Base-by-base conservation (phyloP, 2,329 filamentous ascomycete species). In the Ophioceras dolichostomum region DNA sequence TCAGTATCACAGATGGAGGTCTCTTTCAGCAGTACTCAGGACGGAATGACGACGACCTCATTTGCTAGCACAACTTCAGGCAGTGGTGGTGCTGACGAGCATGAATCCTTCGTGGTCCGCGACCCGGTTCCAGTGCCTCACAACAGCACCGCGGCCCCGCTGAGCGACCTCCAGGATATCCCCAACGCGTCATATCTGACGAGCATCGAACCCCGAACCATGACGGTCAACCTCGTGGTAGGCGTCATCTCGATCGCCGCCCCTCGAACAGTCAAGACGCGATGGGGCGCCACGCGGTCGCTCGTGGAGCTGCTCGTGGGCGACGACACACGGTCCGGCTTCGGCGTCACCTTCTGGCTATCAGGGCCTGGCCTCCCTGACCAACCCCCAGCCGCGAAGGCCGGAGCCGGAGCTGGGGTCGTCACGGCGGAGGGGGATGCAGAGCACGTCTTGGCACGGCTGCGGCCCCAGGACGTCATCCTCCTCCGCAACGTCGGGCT, bases 331-430 rank as follows among this genome's bases (percentile, higher is more conserved):
- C 74, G 70, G 44, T 74, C 83, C 0, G 83, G 81, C 3, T 94
- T 95, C 58, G 75, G 70, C 20, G 67, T 95, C 39, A 88, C 82
- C 3, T 86, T 94, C 54, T 96, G 89, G 89, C 62, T 94, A 2
- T n/a, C n/a, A n/a, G 59, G 68, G 4, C 45, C 44, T 27, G n/a
- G n/a, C n/a, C n/a, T n/a, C n/a, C n/a, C n/a, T n/a, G n/a, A n/a
- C n/a, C n/a, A n/a, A n/a, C n/a, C n/a, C n/a, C n/a, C n/a, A n/a
- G 44, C 26, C 10, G 13, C 14, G 4, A 4, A 20, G 5, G 2
- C 34, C 9, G 20, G 34, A 2, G 14, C 38, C 4, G 45, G 62
- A 48, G 29, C 55, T 62, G 41, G 56, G 4, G 39, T 37, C 12
- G 34, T 42, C 10, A 52, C 52, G 21, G n/a, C n/a, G n/a, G n/a